Evolutionary conservation across 805 yeast species (phyloP), one percentile per base, ranked within the genome.

Genomic region (Starmera quercuum): DNA sequence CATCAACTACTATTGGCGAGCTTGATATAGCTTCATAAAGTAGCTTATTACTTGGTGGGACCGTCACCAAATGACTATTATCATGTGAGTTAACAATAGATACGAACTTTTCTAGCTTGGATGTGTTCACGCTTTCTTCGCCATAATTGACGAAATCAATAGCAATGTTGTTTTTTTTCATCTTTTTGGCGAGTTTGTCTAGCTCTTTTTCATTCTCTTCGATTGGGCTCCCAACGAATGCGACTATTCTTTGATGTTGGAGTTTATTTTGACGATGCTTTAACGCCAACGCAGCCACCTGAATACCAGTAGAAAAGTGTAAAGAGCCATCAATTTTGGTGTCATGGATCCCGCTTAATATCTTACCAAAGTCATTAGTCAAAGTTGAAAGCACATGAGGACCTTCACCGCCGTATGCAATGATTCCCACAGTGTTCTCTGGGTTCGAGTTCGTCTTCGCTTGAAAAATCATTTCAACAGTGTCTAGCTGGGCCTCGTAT

Each of bases 191-290:
- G 54, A 92, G 68, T 52, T 75, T 83, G 49, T 82, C 83, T 43
- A 92, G 68, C 17, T 82, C 90, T 49, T 73, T 73, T 36, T 75
- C 80, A 12, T 67, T 61, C 38, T 83, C 92, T 20, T 54, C 58
- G 30, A 92, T 68, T 20, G 97, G 97, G 38, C 85, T 74, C 13
- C 95, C 97, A 28, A 87, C 86, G 59, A 92, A 92, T 25, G 76
- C 84, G 38, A 92, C 73, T 39, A 92, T 83, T 45, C 98, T 74
- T 62, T 87, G 97, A 45, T 75, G 82, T 57, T 87, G 97, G 6
- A 81, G 80, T 59, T 83, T 87, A 63, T 92, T 90, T 58, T 87
- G 96, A 52, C 98, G 85, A 63, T 90, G 97, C 56, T 88, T 92
- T 53, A 90, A 75, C 14, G 97, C 97, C 51, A 92, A 62, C 2